Evolutionary conservation across 2,329 filamentous ascomycete species (phyloP), one percentile per base, ranked within the genome.

Genomic region (Metarhizium rileyi): DNA sequence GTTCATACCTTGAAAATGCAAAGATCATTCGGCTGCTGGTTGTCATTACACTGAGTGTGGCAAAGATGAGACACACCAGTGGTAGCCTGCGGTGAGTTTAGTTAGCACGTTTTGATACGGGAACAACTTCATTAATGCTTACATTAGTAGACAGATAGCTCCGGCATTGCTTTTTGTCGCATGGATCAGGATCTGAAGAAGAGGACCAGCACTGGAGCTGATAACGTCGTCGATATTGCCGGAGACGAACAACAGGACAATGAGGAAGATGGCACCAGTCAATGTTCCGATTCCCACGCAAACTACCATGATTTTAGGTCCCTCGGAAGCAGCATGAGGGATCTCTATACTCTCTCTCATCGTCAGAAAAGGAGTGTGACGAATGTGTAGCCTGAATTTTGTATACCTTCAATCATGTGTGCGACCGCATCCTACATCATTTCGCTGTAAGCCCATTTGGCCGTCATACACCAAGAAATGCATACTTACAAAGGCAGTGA

Each of bases 11-110:
- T 5, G 63, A 81, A 54, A 86, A 86, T 0, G 83, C 83, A 57
- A 81, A 86, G 8, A 78, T 78, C 76, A 85, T 85, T 7, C 82
- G 74, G 30, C 73, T 78, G 30, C 74, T 79, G 0, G 82, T 85
- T 1, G 81, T 83, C 78, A 85, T 80, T 57, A 85, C 78, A 3
- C 73, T 74, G 3, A 74, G 81, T 3, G 76, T 76, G 2, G 81
- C 80, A 59, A 86, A 84, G 2, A 83, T 66, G 46, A 84, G 71
- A 57, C 82, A 85, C 2, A 83, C 58, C 1, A 85, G 65, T 0
- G 81, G 81, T 48, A 85, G 40, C 52, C 56, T 56, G 8, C 30
- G 5, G 12, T 10, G 30, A 33, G 3, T 5, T 28, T 23, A 22
- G 28, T 53, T 5, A 54, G 49, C 16, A 2, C 35, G 4, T 3